A percentile compares a stretch with the other conserved stretches of the same genome.
Conservation (phyloP, 208 protist species). For the Strigomonas culicis region DNA sequence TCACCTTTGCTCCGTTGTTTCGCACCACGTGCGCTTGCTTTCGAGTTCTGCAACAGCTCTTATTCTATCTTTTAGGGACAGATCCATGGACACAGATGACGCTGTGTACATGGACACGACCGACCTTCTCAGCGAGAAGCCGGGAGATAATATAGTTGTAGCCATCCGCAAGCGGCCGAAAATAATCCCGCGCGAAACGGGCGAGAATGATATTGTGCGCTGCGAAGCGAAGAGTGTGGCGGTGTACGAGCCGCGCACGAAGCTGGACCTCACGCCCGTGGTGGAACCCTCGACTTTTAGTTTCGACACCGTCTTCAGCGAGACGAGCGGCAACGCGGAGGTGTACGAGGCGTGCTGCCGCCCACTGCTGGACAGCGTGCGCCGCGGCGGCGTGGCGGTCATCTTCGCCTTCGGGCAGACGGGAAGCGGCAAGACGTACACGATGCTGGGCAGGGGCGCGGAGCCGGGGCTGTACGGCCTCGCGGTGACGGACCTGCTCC, state of each 20-base stretch:
- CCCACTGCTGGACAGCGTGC: slow-evolving; percentile 59
- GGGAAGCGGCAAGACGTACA: slow-evolving; percentile 92
- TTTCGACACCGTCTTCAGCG: slow-evolving; percentile 81
- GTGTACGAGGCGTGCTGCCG: slow-evolving; percentile 68
- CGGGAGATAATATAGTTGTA: slow-evolving; percentile 40
- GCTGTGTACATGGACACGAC: too few relatives aligned
- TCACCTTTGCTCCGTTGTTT: too few relatives aligned
- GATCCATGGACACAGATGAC: too few relatives aligned
- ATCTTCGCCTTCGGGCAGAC: slow-evolving; percentile 97
- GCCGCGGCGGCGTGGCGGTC: slow-evolving; percentile 57
- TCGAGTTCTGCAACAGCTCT: too few relatives aligned
- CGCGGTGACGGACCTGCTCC: slow-evolving; percentile 90
- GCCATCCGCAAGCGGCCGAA: slow-evolving; percentile 81
- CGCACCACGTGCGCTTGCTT: too few relatives aligned
- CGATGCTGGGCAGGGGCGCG: slow-evolving; percentile 75
- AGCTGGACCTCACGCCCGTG: slow-evolving; percentile 92
- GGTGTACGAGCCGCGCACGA: slow-evolving; percentile 84
- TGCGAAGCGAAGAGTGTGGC: slow-evolving; percentile 42
- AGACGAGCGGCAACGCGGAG: slow-evolving; percentile 44
- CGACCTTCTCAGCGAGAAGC: too few relatives aligned
- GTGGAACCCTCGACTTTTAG: slow-evolving; percentile 82
- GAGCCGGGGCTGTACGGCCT: slow-evolving; percentile 88
- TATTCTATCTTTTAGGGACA: too few relatives aligned
- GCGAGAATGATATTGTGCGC: slow-evolving; percentile 75
- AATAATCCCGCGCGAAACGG: slow-evolving; percentile 41